Evolutionary conservation across 164 flowering plant genomes (phyloP), one percentile per base, ranked within the genome.

Genomic region (Macadamia tetraphylla): DNA sequence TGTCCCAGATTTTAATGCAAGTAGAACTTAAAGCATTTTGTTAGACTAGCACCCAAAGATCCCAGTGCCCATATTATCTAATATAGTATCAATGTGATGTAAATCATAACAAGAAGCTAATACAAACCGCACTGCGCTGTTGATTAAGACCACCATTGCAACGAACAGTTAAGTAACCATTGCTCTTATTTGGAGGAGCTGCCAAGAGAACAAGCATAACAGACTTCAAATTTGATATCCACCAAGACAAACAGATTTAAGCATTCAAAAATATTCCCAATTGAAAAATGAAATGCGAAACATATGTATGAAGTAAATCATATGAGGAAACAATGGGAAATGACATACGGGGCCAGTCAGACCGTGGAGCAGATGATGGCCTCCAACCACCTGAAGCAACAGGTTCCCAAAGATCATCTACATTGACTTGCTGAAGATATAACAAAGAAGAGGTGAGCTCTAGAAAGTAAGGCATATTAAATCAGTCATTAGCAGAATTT

Each of bases 61-160:
- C 7, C 51, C 13, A 17, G 23, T 1, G 23, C 29, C 5, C 9
- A 17, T 17, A 60, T 40, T 2, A 51, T 44, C 35, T 15, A 51
- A 67, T 11, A 15, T 2, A 23, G 9, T 17, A 29, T 30, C 15
- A 63, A 43, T 12, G 23, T 31, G 29, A 15, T 58, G 18, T 14
- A 23, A 40, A 11, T 66, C 18, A 29, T 11, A 44, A 44, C 29
- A 46, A 66, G 31, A 32, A 64, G 51, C 29, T 5, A 72, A 73
- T n/a, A 79, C 96, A 53, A 53, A 95, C 99, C 82, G 98, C 98
- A 77, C 64, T 95, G 29, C 98, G 87, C 74, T 95, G 99, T 79
- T 95, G 99, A 80, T 92, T 95, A 62, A 95, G 78, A 68, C 99
- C 99, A 68, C 99, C 99, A 77, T 91, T 92, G 75, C 98, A 92